phyloP scores from a whole-genome alignment of 192 early-diverging fungal genomes.

The Rhizoclosmatium sp. region DNA sequence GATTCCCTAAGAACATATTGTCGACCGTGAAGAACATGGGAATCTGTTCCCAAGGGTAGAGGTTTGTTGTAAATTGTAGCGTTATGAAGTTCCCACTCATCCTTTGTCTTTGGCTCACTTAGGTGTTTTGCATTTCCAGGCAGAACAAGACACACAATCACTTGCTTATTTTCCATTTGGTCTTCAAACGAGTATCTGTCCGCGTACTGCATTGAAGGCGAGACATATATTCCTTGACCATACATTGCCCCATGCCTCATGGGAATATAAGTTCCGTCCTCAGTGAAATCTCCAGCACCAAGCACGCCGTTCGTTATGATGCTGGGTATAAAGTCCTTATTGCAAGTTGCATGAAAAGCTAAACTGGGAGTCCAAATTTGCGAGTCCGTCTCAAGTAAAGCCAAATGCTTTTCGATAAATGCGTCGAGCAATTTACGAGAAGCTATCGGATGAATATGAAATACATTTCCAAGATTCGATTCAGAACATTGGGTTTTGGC shows the following conservation, averaged over 20 bases:
- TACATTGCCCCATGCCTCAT: neutral
- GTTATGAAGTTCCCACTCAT: neutral
- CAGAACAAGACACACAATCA: slow-evolving; percentile 1
- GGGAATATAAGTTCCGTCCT: neutral
- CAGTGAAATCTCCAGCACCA: neutral
- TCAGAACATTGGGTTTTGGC: neutral
- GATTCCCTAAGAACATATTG: slow-evolving; percentile 5
- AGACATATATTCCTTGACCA: slow-evolving; percentile 8
- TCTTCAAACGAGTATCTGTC: slow-evolving; percentile 6
- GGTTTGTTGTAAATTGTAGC: neutral
- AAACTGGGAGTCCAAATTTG: neutral
- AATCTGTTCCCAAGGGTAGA: neutral
- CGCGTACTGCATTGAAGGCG: neutral
- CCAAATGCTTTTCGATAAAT: slow-evolving; percentile 2
- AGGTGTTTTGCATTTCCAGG: slow-evolving; percentile 5
- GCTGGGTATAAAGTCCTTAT: slow-evolving; percentile 3
- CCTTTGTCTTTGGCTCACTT: too few relatives aligned
- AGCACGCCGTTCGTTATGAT: slow-evolving; percentile 14
- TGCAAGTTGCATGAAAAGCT: slow-evolving; percentile 1
- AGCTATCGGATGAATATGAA: neutral
- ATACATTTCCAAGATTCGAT: neutral
- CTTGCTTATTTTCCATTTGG: slow-evolving; percentile 7
- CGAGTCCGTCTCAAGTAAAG: neutral
- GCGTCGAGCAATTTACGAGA: neutral
- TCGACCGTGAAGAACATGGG: neutral